Conservation (phyloP, 2,329 filamentous ascomycete genomes). For the Aspergillus japonicus region DNA sequence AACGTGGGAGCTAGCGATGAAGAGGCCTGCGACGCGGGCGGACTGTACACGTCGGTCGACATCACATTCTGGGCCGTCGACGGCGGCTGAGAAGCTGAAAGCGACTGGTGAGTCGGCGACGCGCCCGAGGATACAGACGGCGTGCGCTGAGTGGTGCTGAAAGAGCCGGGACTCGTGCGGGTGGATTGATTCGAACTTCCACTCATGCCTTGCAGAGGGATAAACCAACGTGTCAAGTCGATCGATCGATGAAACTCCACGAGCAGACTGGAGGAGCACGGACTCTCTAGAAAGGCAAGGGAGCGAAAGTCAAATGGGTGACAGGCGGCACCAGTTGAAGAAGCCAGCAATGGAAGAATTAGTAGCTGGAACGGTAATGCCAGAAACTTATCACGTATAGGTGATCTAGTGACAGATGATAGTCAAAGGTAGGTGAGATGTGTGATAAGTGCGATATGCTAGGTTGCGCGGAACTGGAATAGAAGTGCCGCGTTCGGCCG, state of each 20-base stretch:
- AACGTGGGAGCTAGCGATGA: slow-evolving; percentile 36
- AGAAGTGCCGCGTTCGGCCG: slow-evolving; percentile 2
- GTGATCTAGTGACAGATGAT: not conserved
- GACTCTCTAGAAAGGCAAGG: slow-evolving; percentile 16
- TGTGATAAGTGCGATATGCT: slow-evolving; percentile 11
- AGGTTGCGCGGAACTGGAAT: slow-evolving; percentile 7
- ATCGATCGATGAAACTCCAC: slow-evolving; percentile 14
- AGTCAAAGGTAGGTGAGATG: not conserved
- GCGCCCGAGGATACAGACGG: slow-evolving; percentile 41
- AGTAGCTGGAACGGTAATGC: slow-evolving; percentile 1
- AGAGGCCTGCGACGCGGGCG: slow-evolving; percentile 37
- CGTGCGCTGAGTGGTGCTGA: slow-evolving; percentile 40
- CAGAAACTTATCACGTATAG: not conserved
- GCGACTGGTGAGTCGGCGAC: slow-evolving; percentile 37
- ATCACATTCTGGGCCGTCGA: slow-evolving; percentile 44
- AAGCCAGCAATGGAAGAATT: not conserved
- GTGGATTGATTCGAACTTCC: slow-evolving; percentile 42
- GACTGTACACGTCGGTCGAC: slow-evolving; percentile 45
- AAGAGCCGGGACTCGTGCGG: slow-evolving; percentile 44
- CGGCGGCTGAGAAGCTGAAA: slow-evolving; percentile 35
- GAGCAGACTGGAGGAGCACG: slow-evolving; percentile 14
- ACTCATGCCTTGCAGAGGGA: slow-evolving; percentile 39
- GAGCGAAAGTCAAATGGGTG: slow-evolving; percentile 15
- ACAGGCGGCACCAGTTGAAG: slow-evolving; percentile 11
- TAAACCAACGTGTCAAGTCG: slow-evolving; percentile 12